Evolutionary conservation across 2,329 filamentous ascomycete genomes (phyloP).

Genomic region (Monilinia fructicola): DNA sequence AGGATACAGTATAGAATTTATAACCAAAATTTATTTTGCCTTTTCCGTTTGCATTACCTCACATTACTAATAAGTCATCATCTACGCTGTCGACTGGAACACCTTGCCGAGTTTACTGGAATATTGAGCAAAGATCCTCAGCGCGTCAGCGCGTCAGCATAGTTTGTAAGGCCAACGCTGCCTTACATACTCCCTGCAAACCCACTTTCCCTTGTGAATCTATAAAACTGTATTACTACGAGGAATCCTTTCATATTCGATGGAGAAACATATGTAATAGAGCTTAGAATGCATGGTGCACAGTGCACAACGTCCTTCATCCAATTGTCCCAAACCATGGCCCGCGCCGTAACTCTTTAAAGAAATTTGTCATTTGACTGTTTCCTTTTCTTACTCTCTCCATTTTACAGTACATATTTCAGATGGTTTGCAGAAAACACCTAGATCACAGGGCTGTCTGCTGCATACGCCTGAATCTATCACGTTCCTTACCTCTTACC

Average conservation of each 20-base stretch:
- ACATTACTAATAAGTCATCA: constrained; percentile 7
- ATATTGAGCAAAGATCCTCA: constrained; percentile 21
- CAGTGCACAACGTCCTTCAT: constrained; percentile 26
- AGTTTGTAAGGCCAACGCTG: constrained; percentile 21
- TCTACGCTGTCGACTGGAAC: background rate
- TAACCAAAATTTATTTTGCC: constrained; percentile 7
- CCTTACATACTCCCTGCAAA: constrained; percentile 10
- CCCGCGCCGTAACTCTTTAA: constrained; percentile 9
- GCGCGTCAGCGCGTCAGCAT: constrained; percentile 22
- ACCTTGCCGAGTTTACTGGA: constrained; percentile 13
- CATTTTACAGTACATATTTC: constrained; percentile 16
- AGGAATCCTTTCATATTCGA: constrained; percentile 18
- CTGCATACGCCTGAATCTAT: constrained; percentile 25
- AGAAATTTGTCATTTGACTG: constrained; percentile 22
- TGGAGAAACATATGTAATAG: constrained; percentile 22
- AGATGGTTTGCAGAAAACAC: constrained; percentile 22
- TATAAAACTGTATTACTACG: constrained; percentile 3
- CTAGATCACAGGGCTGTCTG: constrained; percentile 24
- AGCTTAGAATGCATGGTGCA: constrained; percentile 30
- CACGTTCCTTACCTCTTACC: constrained; percentile 11
- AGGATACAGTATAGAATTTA: constrained; percentile 8
- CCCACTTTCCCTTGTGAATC: constrained; percentile 16
- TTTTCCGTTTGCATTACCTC: constrained; percentile 9
- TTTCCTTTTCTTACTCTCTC: constrained; percentile 16
- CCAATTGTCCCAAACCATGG: constrained; percentile 16